Percentiles rank a stretch among this genome's conserved stretches.
These are phyloP conservation scores for Fusarium xyrophilum DNA, from an alignment of 2,329 filamentous ascomycete genomes.

Conservation along the genomic window DNA sequence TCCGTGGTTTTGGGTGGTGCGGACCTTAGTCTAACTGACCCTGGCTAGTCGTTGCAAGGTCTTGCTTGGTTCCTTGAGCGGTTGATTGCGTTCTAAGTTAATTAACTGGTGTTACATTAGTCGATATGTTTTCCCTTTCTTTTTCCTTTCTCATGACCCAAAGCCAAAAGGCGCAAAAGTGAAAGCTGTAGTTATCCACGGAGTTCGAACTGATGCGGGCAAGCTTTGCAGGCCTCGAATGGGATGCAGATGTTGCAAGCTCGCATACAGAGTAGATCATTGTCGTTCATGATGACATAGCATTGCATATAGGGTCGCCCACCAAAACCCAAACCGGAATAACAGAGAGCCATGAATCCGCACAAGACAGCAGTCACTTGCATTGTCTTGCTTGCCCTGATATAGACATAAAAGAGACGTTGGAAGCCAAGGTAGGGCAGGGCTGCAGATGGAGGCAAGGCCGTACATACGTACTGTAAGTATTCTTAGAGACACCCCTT, in stretches of 20 bases:
- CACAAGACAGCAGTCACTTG: conserved; percentile 34
- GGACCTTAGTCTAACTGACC: conserved; percentile 32
- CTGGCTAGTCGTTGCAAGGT: conserved; percentile 34
- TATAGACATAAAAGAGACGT: conserved; percentile 24
- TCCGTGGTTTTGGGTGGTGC: conserved; percentile 42
- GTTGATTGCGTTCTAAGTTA: conserved; percentile 25
- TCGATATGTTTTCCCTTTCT: conserved; percentile 9
- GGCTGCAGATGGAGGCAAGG: conserved; percentile 13
- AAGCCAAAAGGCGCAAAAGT: neutral
- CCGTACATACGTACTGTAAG: neutral
- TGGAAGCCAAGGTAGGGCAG: conserved; percentile 23
- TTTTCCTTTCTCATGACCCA: neutral
- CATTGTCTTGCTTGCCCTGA: conserved; percentile 24
- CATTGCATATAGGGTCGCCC: conserved; percentile 19
- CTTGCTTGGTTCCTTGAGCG: conserved; percentile 13
- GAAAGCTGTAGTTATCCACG: neutral
- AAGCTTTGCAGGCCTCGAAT: conserved; percentile 23
- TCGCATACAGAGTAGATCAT: conserved; percentile 9
- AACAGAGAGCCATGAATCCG: conserved; percentile 6
- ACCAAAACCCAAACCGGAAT: conserved; percentile 8
- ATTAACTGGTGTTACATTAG: conserved; percentile 17
- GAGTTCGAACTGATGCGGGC: conserved; percentile 1
- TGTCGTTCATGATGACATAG: conserved; percentile 32
- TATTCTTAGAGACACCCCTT: conserved; percentile 5
- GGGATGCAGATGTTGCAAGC: conserved; percentile 3